Evolutionary conservation across 331 rosid genomes (phyloP).

Genomic region (Pyrus hybrid): DNA sequence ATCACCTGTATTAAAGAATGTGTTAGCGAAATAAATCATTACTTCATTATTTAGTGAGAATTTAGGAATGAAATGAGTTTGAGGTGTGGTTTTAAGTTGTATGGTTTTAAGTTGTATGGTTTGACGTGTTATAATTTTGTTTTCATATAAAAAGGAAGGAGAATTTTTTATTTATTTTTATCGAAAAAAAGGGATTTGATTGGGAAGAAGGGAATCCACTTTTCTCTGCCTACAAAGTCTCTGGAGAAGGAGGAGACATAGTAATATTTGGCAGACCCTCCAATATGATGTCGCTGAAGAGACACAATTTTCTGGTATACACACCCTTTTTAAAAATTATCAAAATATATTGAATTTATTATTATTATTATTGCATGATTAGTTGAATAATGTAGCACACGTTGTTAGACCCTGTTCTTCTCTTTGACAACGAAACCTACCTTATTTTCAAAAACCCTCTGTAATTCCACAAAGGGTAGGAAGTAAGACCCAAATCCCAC

Average conservation of each 20-base stretch:
- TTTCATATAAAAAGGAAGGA: too few relatives aligned
- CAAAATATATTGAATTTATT: neutral
- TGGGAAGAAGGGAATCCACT: neutral
- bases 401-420: slow-evolving; percentile 17
- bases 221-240: neutral
- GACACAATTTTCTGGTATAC: neutral
- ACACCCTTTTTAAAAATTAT: neutral
- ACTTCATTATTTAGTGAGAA: neutral
- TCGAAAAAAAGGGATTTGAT: neutral
- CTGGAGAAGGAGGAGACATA: neutral
- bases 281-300: too few relatives aligned
- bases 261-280: too few relatives aligned
- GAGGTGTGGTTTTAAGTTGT: neutral
- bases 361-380: neutral
- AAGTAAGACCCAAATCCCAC: neutral
- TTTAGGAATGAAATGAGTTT: neutral
- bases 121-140: too few relatives aligned
- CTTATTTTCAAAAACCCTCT: slow-evolving; percentile 1
- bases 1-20: neutral
- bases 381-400: slow-evolving; percentile 22
- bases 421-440: slow-evolving; percentile 18
- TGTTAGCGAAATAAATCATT: neutral
- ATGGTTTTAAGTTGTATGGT: too few relatives aligned
- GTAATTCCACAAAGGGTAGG: neutral
- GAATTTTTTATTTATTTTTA: too few relatives aligned